Conservation (phyloP, 352 stramenopile species). For the Pseudoperonospora humuli region DNA sequence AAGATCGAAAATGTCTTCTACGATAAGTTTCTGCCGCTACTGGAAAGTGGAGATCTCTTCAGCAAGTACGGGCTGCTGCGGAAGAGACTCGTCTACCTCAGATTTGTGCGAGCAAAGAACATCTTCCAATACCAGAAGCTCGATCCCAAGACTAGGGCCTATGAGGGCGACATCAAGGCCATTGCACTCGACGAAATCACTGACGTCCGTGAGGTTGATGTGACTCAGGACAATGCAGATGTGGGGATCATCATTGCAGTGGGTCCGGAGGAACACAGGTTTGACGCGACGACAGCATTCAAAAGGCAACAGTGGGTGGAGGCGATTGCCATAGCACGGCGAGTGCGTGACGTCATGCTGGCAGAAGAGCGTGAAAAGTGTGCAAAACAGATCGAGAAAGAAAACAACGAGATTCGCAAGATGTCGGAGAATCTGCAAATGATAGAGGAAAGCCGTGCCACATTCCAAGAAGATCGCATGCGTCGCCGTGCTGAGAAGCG, state of each 20-base stretch:
- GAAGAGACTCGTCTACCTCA: conserved; percentile 46
- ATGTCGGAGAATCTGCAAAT: conserved; percentile 40
- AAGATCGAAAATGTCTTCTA: conserved; percentile 58
- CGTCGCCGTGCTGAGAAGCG: conserved; percentile 48
- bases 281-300: conserved; percentile 38
- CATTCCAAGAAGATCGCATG: conserved; percentile 63
- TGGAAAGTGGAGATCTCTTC: conserved; percentile 55
- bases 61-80: conserved; percentile 61
- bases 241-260: conserved; percentile 43
- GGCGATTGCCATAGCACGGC: conserved; percentile 40
- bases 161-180: conserved; percentile 47
- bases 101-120: conserved; percentile 50
- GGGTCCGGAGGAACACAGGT: conserved; percentile 44
- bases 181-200: conserved; percentile 59
- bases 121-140: conserved; percentile 73
- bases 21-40: conserved; percentile 47
- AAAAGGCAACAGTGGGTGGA: conserved; percentile 56
- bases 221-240: conserved; percentile 43
- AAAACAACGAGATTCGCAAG: conserved; percentile 53
- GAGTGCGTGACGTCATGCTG: conserved; percentile 37
- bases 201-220: conserved; percentile 38
- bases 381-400: conserved; percentile 42
- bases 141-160: conserved; percentile 37
- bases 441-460: conserved; percentile 51
- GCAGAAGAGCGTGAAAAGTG: conserved; percentile 43